Conservation (phyloP, 306 rosid species). For the Adenanthera pavonina region DNA sequence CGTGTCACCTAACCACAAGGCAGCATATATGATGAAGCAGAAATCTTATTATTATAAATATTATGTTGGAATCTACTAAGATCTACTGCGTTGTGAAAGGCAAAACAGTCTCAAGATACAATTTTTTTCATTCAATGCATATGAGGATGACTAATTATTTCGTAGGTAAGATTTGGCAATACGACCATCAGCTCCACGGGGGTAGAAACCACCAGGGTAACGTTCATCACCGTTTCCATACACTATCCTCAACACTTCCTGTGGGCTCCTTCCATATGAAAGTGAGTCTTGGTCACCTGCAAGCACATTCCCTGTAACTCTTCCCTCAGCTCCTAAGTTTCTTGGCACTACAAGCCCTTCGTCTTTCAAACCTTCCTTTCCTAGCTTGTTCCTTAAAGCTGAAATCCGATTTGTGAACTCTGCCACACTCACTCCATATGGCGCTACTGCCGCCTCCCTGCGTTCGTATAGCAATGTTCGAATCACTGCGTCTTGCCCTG, state of each 20-base stretch:
- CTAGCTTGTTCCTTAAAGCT: conserved; percentile 54
- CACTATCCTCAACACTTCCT: conserved; percentile 61
- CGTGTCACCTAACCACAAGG: too few species aligned
- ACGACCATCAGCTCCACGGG: conserved; percentile 57
- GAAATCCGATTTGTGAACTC: conserved; percentile 67
- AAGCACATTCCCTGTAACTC: conserved; percentile 54
- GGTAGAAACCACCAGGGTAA: conserved; percentile 66
- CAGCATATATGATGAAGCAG: too few species aligned
- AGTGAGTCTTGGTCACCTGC: conserved; percentile 55
- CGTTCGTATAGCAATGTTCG: conserved; percentile 54
- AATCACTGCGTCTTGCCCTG: conserved; percentile 81
- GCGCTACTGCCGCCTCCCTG: background rate
- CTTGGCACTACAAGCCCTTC: conserved; percentile 70
- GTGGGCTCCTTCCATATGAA: conserved; percentile 55
- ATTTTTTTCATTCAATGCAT: too few species aligned
- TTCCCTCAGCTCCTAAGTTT: conserved; percentile 55
- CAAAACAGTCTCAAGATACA: background rate
- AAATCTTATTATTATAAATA: too few species aligned
- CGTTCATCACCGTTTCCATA: conserved; percentile 59
- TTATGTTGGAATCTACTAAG: too few species aligned
- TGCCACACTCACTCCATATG: conserved; percentile 59
- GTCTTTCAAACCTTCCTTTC: conserved; percentile 60
- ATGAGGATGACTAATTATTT: too few species aligned
- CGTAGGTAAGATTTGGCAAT: conserved; percentile 52
- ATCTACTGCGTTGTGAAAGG: background rate